Base-by-base conservation (phyloP, 305 asterid species). In the Solanum hybrid region DNA sequence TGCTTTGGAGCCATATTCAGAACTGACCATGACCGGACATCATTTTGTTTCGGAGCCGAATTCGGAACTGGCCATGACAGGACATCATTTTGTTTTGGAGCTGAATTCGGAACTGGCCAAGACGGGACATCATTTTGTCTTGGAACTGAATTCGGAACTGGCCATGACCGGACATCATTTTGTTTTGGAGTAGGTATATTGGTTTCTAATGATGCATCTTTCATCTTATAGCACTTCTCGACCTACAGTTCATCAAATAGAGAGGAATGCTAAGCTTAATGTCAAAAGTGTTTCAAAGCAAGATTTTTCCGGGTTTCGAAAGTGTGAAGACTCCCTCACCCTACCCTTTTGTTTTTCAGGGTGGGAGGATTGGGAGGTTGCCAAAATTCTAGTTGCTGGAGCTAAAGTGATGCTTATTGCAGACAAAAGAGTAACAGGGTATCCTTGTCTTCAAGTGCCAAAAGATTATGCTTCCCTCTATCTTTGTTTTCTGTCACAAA, bases 71-170 rank as follows among this genome's bases (percentile, higher is more conserved):
- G 13, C 73, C 73, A 64, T 64, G 73, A 64, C 73, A 64, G 28
- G 73, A 64, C 73, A 64, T 64, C 73, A 64, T 22, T 64, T 22
- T 64, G 73, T 22, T 22, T 64, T 22, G 73, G 73, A 64, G 73
- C 73, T 9, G 28, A 64, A 64, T 22, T 22, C 6, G 28, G 73
- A 26, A 51, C 87, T 75, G 93, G 94, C 88, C 88, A 90, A 81
- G 92, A 89, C 90, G 79, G 88, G 83, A 80, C 90, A 71, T 89
- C 90, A 26, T 84, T 92, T 37, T 90, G 92, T 90, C 94, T 92
- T 24, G 92, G 93, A n/a, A 20, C 71, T 8, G 71, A 61, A 89
- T 74, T 88, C 20, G 89, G 93, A 26, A 51, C 87, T 75, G 92
- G 95, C 88, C 90, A 89, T 85, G 92, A 90, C 90, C 83, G 88